Conservation (phyloP, 2,329 filamentous ascomycete species). For the Colletotrichum limetticola region DNA sequence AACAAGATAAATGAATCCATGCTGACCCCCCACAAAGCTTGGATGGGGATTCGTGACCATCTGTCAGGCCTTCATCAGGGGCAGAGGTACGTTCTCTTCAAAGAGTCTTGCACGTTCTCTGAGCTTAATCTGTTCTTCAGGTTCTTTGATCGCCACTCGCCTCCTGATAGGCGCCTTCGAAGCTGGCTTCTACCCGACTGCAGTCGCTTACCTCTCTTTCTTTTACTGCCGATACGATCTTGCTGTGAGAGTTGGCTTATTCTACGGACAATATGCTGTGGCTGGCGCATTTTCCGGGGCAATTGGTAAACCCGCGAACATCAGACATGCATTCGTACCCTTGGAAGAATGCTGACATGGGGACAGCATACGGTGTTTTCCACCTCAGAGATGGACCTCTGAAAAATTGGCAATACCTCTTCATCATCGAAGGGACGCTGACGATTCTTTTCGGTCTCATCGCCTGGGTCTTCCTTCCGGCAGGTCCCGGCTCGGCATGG, state of each 20-base stretch:
- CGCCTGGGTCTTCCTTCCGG: conserved; percentile 51
- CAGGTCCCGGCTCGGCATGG: conserved; percentile 48
- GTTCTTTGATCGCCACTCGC: conserved; percentile 37
- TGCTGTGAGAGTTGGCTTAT: conserved; percentile 61
- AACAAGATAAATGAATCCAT: conserved; percentile 50
- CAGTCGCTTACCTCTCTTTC: conserved; percentile 66
- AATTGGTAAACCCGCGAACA: conserved; percentile 42
- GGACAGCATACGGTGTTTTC: conserved; percentile 50
- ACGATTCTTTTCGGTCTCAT: conserved; percentile 51
- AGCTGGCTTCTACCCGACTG: conserved; percentile 69
- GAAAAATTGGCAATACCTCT: conserved; percentile 55
- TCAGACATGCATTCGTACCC: background rate
- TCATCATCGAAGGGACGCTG: conserved; percentile 54
- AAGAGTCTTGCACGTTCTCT: background rate
- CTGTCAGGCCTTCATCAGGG: conserved; percentile 43
- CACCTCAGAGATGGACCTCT: conserved; percentile 45
- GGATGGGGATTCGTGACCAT: conserved; percentile 44
- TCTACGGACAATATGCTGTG: conserved; percentile 67
- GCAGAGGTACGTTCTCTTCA: conserved; percentile 37
- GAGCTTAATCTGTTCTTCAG: conserved; percentile 16
- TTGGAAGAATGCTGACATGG: conserved; percentile 24
- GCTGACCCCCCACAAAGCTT: conserved; percentile 47
- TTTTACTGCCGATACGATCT: conserved; percentile 70
- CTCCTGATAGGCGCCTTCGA: conserved; percentile 40
- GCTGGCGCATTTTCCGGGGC: conserved; percentile 67